Percentiles rank a stretch among this genome's conserved stretches.
Evolutionary conservation across 352 stramenopile species (phyloP).

Genomic region (Phytophthora capsici): DNA sequence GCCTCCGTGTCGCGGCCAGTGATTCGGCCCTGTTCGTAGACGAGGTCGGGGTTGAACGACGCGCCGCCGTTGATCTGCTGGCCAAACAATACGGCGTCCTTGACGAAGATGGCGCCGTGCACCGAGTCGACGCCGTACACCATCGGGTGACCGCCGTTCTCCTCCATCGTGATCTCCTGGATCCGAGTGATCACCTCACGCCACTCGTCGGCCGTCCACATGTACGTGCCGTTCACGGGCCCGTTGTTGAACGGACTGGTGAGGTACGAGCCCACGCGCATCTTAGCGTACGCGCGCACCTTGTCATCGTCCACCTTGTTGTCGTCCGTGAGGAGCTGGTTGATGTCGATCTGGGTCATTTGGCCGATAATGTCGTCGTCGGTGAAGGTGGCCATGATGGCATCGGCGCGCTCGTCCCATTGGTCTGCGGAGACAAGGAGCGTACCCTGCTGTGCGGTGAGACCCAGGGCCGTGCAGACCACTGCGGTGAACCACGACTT

Average conservation of each 20-base stretch:
- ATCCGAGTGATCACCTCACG: slow-evolving; percentile 68
- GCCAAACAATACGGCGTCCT: slow-evolving; percentile 69
- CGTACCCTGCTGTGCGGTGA: slow-evolving; percentile 11
- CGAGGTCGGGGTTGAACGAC: slow-evolving; percentile 81
- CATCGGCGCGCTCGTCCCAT: slow-evolving; percentile 23
- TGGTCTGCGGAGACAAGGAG: slow-evolving; percentile 20
- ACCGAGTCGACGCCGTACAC: slow-evolving; percentile 89
- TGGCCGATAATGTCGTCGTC: slow-evolving; percentile 69
- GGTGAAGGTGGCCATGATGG: slow-evolving; percentile 29
- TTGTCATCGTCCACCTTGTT: slow-evolving; percentile 39
- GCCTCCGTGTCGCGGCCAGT: slow-evolving; percentile 80
- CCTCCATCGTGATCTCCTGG: slow-evolving; percentile 66
- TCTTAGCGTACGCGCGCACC: slow-evolving; percentile 52
- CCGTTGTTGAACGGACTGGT: slow-evolving; percentile 59
- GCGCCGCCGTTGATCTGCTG: slow-evolving; percentile 53
- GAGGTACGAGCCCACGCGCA: slow-evolving; percentile 86
- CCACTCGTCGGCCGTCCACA: slow-evolving; percentile 59
- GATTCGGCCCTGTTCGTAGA: slow-evolving; percentile 60
- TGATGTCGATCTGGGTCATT: slow-evolving; percentile 90
- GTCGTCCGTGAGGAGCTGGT: slow-evolving; percentile 56
- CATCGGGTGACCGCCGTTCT: slow-evolving; percentile 45
- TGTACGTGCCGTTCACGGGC: slow-evolving; percentile 32
- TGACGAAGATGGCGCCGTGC: slow-evolving; percentile 88
- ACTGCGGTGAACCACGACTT: slow-evolving; percentile 33
- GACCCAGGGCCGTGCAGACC: slow-evolving; percentile 20